phyloP scores from a whole-genome alignment of 176 grass and related monocot genomes.

The Puccinellia tenuiflora region DNA sequence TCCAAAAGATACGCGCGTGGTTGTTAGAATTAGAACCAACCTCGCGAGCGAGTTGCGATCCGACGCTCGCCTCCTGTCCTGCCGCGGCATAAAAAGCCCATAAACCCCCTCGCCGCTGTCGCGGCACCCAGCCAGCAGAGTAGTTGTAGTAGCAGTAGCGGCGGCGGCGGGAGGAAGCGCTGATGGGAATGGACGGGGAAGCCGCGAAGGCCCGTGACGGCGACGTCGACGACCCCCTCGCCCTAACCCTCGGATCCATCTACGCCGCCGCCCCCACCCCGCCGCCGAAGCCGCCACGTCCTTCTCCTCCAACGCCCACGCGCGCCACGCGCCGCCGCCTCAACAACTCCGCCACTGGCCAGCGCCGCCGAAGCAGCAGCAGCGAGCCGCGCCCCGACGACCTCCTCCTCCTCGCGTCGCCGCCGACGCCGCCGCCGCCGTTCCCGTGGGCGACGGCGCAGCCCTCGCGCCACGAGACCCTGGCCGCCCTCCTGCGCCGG shows the following conservation, averaged over 20 bases:
- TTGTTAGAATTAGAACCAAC: neutral
- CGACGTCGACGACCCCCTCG: neutral
- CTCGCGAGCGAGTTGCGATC: neutral
- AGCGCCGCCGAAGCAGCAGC: neutral
- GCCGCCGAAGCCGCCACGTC: neutral
- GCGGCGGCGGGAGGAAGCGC: neutral
- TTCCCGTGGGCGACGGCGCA: slow-evolving; percentile 49
- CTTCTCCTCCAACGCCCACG: neutral
- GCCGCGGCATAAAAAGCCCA: neutral
- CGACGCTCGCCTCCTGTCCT: neutral
- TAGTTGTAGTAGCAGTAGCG: neutral
- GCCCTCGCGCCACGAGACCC: slow-evolving; percentile 23
- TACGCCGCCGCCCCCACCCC: slow-evolving; percentile 10
- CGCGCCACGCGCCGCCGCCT: neutral
- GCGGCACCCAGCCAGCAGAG: neutral
- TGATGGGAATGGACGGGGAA: neutral
- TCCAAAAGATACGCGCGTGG: slow-evolving; percentile 22
- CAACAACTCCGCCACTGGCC: neutral
- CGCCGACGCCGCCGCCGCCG: neutral
- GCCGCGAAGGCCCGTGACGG: neutral
- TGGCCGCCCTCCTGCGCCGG: slow-evolving; percentile 1
- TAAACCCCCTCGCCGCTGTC: neutral
- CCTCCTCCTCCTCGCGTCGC: neutral
- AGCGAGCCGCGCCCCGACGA: neutral
- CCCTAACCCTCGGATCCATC: slow-evolving; percentile 42